phyloP scores from a whole-genome alignment of 495 filamentous ascomycete species.

The Ascobolus immersus region DNA sequence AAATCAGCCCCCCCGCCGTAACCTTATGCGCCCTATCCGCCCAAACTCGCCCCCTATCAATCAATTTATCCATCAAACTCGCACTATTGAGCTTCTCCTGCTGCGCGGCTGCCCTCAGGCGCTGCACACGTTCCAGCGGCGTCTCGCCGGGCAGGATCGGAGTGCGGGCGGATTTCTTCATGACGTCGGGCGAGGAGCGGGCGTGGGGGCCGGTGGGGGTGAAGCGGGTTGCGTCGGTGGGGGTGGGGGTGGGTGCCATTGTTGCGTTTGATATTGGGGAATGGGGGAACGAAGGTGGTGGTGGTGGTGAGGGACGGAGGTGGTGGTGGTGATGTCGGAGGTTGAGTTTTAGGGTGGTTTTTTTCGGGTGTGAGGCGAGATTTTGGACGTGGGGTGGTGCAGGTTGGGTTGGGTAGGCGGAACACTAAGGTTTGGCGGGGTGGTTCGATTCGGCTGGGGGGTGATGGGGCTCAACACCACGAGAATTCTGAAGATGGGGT shows the following conservation, averaged over 20 bases:
- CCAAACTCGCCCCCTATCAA: conserved; percentile 40
- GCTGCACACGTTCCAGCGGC: conserved; percentile 64
- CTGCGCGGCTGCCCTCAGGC: conserved; percentile 56
- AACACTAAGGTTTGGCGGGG: too few species aligned
- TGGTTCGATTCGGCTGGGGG: too few species aligned
- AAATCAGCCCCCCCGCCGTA: conserved; percentile 49
- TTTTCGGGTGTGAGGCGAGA: too few species aligned
- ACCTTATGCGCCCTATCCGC: conserved; percentile 66
- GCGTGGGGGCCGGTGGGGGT: conserved; percentile 84
- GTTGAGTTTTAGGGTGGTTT: too few species aligned
- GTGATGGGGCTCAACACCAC: too few species aligned
- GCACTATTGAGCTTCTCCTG: conserved; percentile 37
- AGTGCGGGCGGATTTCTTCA: conserved; percentile 14
- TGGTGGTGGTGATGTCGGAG: too few species aligned
- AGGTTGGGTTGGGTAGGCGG: too few species aligned
- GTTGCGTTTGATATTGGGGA: too few species aligned
- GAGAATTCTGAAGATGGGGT: too few species aligned
- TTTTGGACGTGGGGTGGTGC: too few species aligned
- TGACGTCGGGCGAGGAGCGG: conserved; percentile 24
- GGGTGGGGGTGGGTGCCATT: conserved; percentile 48
- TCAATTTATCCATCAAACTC: conserved; percentile 33
- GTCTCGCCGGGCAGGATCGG: conserved; percentile 33
- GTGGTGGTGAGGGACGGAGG: too few species aligned
- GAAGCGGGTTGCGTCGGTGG: conserved; percentile 84
- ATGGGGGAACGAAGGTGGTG: too few species aligned